phyloP scores from a whole-genome alignment of 495 filamentous ascomycete genomes.

The Penicillium egyptiacum region DNA sequence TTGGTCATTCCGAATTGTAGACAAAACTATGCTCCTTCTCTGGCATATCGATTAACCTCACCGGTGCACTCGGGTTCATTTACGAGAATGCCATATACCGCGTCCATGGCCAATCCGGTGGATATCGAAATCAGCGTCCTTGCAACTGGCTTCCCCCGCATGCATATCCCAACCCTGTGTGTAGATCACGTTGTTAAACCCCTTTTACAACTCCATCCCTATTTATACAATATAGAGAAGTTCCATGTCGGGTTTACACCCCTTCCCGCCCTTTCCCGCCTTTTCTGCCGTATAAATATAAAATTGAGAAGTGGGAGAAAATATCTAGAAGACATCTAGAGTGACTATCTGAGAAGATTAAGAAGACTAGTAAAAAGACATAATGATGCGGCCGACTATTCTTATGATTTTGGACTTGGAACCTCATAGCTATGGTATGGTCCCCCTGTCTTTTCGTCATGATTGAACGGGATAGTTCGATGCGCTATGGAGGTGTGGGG shows the following conservation, averaged over 20 bases:
- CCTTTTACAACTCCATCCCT: neutral
- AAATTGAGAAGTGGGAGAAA: no score
- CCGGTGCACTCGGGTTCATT: neutral
- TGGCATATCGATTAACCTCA: neutral
- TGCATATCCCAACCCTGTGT: conserved; percentile 2
- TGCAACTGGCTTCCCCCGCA: conserved; percentile 3
- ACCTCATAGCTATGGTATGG: conserved; percentile 9
- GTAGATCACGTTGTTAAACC: conserved; percentile 7
- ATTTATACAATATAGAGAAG: no score
- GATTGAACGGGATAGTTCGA: conserved; percentile 3
- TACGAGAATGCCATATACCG: neutral
- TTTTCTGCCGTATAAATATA: no score
- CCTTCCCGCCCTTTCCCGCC: no score
- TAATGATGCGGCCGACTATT: no score
- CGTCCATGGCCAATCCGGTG: neutral
- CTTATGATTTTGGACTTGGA: neutral
- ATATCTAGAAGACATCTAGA: no score
- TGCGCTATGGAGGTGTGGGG: conserved; percentile 6
- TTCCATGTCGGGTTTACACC: no score
- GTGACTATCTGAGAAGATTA: no score
- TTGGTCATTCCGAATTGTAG: neutral
- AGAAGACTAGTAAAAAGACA: no score
- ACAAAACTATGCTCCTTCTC: neutral
- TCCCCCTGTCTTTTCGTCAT: neutral
- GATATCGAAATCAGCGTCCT: neutral